Evolutionary conservation across 805 yeast species (phyloP).

Genomic region (Citeromyces nyonsensis): DNA sequence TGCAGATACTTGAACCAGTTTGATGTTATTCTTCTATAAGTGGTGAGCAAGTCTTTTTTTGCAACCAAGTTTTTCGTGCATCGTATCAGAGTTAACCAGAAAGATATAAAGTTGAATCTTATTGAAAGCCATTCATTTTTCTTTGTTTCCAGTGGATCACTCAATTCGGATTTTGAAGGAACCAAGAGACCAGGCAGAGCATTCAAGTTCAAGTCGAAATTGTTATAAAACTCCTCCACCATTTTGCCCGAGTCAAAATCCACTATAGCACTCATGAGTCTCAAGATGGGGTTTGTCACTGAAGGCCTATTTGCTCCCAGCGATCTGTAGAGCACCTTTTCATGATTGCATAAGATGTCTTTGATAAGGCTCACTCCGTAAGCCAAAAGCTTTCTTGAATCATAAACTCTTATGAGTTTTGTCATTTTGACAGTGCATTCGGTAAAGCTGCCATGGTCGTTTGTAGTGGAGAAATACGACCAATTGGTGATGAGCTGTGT

Average conservation of each 20-base stretch:
- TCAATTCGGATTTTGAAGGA: conserved; percentile 31
- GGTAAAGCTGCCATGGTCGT: conserved; percentile 37
- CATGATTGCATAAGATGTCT: conserved; percentile 36
- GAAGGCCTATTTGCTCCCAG: conserved; percentile 41
- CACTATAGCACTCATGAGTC: conserved; percentile 36
- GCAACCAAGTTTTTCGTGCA: conserved; percentile 23
- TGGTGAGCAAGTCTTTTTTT: conserved; percentile 48
- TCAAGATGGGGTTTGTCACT: conserved; percentile 45
- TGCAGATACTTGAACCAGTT: conserved; percentile 53
- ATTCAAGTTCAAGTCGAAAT: conserved; percentile 54
- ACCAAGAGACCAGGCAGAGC: conserved; percentile 45
- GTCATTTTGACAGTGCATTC: conserved; percentile 24
- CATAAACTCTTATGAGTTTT: conserved; percentile 15
- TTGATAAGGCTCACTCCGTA: conserved; percentile 23
- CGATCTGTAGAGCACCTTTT: conserved; percentile 54
- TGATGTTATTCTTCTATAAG: conserved; percentile 40
- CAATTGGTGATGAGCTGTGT: conserved; percentile 21
- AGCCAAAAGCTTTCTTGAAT: conserved; percentile 6
- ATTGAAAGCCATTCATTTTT: conserved; percentile 24
- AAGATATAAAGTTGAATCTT: conserved; percentile 41
- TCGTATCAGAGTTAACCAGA: conserved; percentile 38
- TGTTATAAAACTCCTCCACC: conserved; percentile 40
- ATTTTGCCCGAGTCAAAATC: conserved; percentile 29
- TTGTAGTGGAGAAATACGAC: conserved; percentile 24
- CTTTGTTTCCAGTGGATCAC: conserved; percentile 16